Percentiles rank a stretch among this genome's conserved stretches.
Evolutionary conservation across 352 stramenopile species (phyloP).

Genomic region (Pythium biforme): DNA sequence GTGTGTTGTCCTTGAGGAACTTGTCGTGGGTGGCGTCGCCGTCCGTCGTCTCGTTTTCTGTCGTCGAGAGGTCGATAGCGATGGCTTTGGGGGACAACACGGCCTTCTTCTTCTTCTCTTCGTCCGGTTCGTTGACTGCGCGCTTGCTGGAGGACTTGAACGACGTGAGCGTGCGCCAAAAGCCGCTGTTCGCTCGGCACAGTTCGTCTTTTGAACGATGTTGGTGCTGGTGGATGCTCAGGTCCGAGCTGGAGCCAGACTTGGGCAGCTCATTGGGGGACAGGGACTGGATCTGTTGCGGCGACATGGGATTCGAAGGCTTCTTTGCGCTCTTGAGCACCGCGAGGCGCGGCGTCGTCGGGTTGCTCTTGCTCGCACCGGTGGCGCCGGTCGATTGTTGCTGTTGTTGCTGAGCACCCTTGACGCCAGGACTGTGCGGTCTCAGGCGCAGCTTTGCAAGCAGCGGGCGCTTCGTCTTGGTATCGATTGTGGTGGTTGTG

Average conservation of each 20-base stretch:
- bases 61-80: conserved; percentile 18
- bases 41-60: not conserved
- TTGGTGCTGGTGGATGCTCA: not conserved
- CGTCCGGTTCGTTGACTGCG: not conserved
- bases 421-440: conserved; percentile 38
- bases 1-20: conserved; percentile 10
- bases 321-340: conserved; percentile 5
- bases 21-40: not conserved
- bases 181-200: not conserved
- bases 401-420: not conserved
- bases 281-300: not conserved
- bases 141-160: conserved; percentile 20
- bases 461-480: conserved; percentile 38
- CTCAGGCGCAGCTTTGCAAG: conserved; percentile 53
- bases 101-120: conserved; percentile 20
- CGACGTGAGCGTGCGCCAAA: conserved; percentile 16
- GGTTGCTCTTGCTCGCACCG: not conserved
- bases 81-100: conserved; percentile 12
- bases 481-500: not conserved
- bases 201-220: not conserved
- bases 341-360: conserved; percentile 3
- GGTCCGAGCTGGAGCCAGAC: not conserved
- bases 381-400: not conserved
- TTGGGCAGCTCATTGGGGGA: not conserved
- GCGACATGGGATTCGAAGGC: not conserved